Base-by-base conservation (phyloP, 345 rosid genomes). In the Mangifera indica region DNA sequence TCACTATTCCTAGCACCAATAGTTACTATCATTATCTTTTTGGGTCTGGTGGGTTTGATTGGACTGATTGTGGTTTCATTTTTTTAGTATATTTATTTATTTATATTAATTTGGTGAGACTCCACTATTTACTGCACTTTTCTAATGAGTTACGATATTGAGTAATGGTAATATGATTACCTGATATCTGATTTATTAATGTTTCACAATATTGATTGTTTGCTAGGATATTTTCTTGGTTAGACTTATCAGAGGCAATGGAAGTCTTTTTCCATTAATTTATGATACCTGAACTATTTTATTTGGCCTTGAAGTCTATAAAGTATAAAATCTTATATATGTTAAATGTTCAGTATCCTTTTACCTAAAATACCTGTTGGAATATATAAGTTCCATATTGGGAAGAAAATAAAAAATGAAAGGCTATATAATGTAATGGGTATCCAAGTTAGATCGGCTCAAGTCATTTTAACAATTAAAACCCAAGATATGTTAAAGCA, bases 271-370 rank as follows among this genome's bases (percentile, higher is more conserved):
- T 5, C 26, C 9, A 17, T 20, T 9, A 55, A 15, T 55, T 5
- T 10, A 25, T 5, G 42, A 18, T 21, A 57, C 7, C 56, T 22
- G 40, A 42, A 22, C 17, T 14, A 44, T 59, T 17, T 13, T 45
- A 17, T 26, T 70, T 45, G 40, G 2, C 12, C 34, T 14, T 48
- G 42, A 60, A 60, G 32, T 29, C 15, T 37, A n/a, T 58, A 17
- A 18, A 61, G 46, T 45, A 45, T 44, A 24, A 60, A 60, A 4
- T 18, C 57, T 49, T 13, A 51, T 7, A 2, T 21, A 5, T 51
- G 51, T 60, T 60, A 42, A 59, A 48, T 71, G 22, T 51, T 34
- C 22, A 20, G 14, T 45, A 58, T 45, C 55, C 63, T 29, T 67
- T 3, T 6, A 48, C 56, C 9, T 57, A 22, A 42, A 7, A 44